Evolutionary conservation across 805 yeast species (phyloP).

Genomic region (Ogataea thermomethanolica): DNA sequence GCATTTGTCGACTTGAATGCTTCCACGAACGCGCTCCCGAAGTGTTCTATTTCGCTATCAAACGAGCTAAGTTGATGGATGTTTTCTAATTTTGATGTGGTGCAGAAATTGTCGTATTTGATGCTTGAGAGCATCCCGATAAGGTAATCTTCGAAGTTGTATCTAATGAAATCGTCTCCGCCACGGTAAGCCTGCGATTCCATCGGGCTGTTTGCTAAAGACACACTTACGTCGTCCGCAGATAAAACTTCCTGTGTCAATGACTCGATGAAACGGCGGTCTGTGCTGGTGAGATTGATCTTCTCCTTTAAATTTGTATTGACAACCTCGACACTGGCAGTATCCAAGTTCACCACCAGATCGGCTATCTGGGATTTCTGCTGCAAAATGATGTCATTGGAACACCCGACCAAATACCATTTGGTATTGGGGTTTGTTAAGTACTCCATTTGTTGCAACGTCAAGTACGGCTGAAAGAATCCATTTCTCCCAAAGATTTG

Average conservation of each 20-base stretch:
- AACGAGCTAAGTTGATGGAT: constrained; percentile 20
- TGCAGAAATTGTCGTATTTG: constrained; percentile 61
- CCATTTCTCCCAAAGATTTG: constrained; percentile 84
- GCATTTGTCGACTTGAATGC: constrained; percentile 55
- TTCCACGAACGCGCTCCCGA: constrained; percentile 39
- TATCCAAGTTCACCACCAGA: constrained; percentile 62
- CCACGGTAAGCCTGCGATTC: constrained; percentile 47
- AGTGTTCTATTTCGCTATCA: constrained; percentile 24
- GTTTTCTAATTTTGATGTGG: constrained; percentile 29
- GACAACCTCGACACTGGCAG: constrained; percentile 42
- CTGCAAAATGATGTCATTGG: constrained; percentile 75
- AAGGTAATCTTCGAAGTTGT: constrained; percentile 87
- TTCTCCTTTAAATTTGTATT: constrained; percentile 41
- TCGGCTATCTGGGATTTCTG: constrained; percentile 64
- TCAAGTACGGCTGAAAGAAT: constrained; percentile 89
- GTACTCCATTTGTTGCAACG: constrained; percentile 85
- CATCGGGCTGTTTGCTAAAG: constrained; percentile 37
- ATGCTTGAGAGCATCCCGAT: constrained; percentile 69
- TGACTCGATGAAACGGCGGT: constrained; percentile 70
- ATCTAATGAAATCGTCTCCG: constrained; percentile 83
- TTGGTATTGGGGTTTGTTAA: constrained; percentile 52
- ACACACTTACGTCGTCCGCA: constrained; percentile 31
- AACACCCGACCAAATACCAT: constrained; percentile 78
- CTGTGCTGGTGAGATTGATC: constrained; percentile 52
- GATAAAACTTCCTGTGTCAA: constrained; percentile 45